Conservation (phyloP, 106 monocot species). For the Gastrodia elata region DNA sequence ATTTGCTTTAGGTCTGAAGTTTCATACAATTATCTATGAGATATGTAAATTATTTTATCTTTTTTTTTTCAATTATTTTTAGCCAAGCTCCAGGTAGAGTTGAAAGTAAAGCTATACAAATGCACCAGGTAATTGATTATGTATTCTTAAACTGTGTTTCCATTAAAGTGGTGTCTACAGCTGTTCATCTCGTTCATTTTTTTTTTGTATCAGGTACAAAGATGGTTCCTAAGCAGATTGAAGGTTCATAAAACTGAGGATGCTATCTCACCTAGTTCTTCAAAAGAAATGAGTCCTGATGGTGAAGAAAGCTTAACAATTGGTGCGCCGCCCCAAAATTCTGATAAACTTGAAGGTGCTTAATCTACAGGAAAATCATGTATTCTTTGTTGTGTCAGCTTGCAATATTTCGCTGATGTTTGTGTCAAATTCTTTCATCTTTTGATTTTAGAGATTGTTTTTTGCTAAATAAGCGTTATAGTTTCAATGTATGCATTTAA, state of each 20-base stretch:
- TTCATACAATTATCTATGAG: not conserved
- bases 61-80: not conserved
- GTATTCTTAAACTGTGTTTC: not conserved
- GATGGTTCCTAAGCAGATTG: conserved; percentile 7
- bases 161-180: not conserved
- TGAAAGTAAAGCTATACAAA: conserved; percentile 6
- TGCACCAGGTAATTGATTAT: conserved; percentile 1
- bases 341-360: conserved; percentile 3
- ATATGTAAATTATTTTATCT: conserved; percentile 1
- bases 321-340: not conserved
- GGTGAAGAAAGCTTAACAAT: not conserved
- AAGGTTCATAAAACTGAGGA: conserved; percentile 3
- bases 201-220: conserved; percentile 3
- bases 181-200: not conserved
- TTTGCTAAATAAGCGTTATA: not conserved
- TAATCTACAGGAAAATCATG: not conserved
- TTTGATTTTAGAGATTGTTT: not conserved
- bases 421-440: not conserved
- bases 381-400: not conserved
- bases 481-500: not conserved
- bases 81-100: not conserved
- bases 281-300: conserved; percentile 8
- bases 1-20: not conserved
- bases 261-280: not conserved
- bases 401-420: not conserved